A percentile compares a stretch with the other conserved stretches of the same genome.
Evolutionary conservation across 257 asterid genomes (phyloP).

Genomic region (Fraxinus cuspidata): DNA sequence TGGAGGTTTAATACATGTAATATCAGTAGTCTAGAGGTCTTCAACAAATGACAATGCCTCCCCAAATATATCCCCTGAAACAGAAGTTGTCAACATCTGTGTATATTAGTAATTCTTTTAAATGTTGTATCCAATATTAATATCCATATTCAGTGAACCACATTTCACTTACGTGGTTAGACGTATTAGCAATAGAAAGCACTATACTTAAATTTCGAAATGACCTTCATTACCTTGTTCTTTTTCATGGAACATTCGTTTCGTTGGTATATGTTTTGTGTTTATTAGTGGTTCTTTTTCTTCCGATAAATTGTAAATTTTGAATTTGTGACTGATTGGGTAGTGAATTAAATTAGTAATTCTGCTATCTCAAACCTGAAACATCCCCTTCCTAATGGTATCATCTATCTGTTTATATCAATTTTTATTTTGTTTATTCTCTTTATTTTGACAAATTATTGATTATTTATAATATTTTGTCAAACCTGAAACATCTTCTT

Average conservation of each 20-base stretch:
- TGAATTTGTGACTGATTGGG: background rate
- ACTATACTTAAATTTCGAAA: background rate
- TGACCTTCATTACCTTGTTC: background rate
- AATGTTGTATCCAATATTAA: background rate
- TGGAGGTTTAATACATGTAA: no score
- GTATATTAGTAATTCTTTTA: constrained; percentile 7
- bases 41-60: no score
- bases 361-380: background rate
- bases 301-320: no score
- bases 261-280: background rate
- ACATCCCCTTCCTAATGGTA: background rate
- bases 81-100: constrained; percentile 46
- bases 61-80: constrained; percentile 25
- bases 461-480: background rate
- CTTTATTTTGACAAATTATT: background rate
- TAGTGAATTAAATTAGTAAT: background rate
- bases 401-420: background rate
- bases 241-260: constrained; percentile 4
- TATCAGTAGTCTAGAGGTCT: no score
- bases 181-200: background rate
- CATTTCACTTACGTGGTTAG: background rate
- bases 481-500: background rate
- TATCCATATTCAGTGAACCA: constrained; percentile 8
- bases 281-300: background rate
- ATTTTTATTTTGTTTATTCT: constrained; percentile 6